phyloP scores from a whole-genome alignment of 495 filamentous ascomycete genomes.

The Cercophora scortea region DNA sequence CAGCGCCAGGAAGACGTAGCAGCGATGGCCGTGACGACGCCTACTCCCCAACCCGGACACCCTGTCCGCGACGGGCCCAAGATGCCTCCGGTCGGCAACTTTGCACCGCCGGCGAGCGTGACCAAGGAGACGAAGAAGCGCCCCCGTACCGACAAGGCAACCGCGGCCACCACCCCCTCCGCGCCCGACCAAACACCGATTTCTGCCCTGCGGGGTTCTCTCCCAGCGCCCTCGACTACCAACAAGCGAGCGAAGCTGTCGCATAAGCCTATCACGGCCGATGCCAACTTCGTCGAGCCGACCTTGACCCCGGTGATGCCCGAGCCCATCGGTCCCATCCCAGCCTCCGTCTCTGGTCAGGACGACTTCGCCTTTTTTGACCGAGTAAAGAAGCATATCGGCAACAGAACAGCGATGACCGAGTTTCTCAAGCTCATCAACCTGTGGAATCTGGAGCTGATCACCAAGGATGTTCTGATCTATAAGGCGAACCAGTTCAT shows the following conservation, averaged over 20 bases:
- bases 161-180: conserved; percentile 17
- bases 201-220: conserved; percentile 25
- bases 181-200: conserved; percentile 24
- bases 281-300: conserved; percentile 70
- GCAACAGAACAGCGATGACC: conserved; percentile 81
- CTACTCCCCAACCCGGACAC: conserved; percentile 41
- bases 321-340: conserved; percentile 70
- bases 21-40: conserved; percentile 48
- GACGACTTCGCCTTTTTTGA: conserved; percentile 95
- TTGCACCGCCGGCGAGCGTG: conserved; percentile 73
- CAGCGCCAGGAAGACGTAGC: conserved; percentile 45
- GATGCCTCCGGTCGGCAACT: conserved; percentile 91
- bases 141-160: conserved; percentile 35
- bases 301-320: conserved; percentile 81
- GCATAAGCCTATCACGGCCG: conserved; percentile 47
- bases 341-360: conserved; percentile 48
- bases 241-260: conserved; percentile 56
- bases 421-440: conserved; percentile 97
- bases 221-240: conserved; percentile 7
- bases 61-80: conserved; percentile 47
- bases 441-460: conserved; percentile 81
- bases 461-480: conserved; percentile 71
- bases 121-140: conserved; percentile 74
- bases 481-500: conserved; percentile 80
- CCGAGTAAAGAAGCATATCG: conserved; percentile 89